Base-by-base conservation (phyloP, 2,329 filamentous ascomycete genomes). In the Fusarium humuli region DNA sequence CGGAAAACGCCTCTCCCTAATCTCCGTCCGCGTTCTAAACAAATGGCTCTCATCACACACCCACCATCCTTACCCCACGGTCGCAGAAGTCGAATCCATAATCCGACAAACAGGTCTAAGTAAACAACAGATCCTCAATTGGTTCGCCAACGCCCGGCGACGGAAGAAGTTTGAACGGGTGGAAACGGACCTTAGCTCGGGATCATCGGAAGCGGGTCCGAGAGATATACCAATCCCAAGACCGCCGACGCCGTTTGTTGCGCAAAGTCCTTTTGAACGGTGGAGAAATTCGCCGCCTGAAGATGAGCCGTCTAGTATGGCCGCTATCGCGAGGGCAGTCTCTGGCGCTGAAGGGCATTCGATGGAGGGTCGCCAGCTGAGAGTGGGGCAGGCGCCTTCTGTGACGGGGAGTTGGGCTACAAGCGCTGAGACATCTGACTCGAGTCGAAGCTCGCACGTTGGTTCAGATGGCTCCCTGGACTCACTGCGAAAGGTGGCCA, bases 121-220 rank as follows among this genome's bases (percentile, higher is more conserved):
- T 76, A 88, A 91, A 72, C 91, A 86, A 8, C 94, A 97, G 76
- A 93, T 97, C 62, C 88, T 90, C 7, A 97, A 96, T 76, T 97
- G 94, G 94, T 87, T 97, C 41, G 93, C 94, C 57, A 97, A 97
- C 78, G 92, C 93, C 34, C 88, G 94, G 27, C 88, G 94, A 54
- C 86, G 94, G 64, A 90, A 91, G 71, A 97, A 96, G 81, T 52
- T 62, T 1, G 52, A 30, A 2, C 18, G 32, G 0, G 29, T 34
- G 5, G 44, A 58, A 5, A 42, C 54, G 3, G 34, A 41, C 3
- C 5, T 27, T 2, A 37, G 29, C 2, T 34, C 50, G 5, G 32
- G 7, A 4, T 57, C 47, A 1, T 32, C 61, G 3, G 61, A 54
- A 1, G 34, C 25, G 5, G 32, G 47, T 0, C 55, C 54, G 4